These are phyloP conservation scores for Craspedostauros australis DNA, from an alignment of 108 stramenopile genomes.

Conservation along the genomic window DNA sequence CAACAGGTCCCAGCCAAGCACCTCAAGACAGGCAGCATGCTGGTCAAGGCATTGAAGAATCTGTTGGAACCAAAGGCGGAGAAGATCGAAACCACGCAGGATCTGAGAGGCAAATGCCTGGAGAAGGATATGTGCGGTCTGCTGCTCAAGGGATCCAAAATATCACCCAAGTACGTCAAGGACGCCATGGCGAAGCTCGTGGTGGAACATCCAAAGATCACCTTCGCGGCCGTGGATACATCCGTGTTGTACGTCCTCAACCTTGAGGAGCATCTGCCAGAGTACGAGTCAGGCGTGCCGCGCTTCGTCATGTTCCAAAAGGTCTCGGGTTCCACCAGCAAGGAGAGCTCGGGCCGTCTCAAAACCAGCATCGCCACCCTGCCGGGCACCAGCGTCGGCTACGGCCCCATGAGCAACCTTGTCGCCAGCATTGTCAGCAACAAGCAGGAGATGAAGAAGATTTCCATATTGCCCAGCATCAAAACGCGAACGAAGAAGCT, in stretches of 20 bases:
- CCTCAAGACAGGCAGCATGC: constrained; percentile 76
- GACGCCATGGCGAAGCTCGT: constrained; percentile 72
- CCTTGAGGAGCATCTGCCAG: constrained; percentile 70
- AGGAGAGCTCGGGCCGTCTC: constrained; percentile 38
- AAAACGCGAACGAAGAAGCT: constrained; percentile 84
- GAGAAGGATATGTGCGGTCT: constrained; percentile 72
- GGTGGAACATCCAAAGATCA: constrained; percentile 60
- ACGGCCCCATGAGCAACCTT: constrained; percentile 61
- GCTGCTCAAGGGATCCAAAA: constrained; percentile 69
- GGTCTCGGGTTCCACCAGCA: constrained; percentile 48
- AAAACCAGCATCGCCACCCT: constrained; percentile 61
- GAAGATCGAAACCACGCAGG: constrained; percentile 84
- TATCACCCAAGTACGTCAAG: constrained; percentile 62
- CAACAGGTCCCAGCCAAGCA: constrained; percentile 61
- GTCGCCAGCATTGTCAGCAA: constrained; percentile 38
- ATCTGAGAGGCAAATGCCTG: constrained; percentile 74
- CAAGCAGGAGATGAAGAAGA: constrained; percentile 33
- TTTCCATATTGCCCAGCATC: constrained; percentile 58
- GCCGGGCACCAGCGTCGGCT: constrained; percentile 33
- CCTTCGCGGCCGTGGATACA: constrained; percentile 75
- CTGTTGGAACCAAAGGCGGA: constrained; percentile 74
- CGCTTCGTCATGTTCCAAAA: constrained; percentile 84
- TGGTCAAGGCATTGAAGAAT: constrained; percentile 62
- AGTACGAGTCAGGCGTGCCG: constrained; percentile 61
- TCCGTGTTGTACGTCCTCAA: constrained; percentile 63